phyloP scores from a whole-genome alignment of 1,139 yeast species.

The Blastobotrys raffinosifermentans region DNA sequence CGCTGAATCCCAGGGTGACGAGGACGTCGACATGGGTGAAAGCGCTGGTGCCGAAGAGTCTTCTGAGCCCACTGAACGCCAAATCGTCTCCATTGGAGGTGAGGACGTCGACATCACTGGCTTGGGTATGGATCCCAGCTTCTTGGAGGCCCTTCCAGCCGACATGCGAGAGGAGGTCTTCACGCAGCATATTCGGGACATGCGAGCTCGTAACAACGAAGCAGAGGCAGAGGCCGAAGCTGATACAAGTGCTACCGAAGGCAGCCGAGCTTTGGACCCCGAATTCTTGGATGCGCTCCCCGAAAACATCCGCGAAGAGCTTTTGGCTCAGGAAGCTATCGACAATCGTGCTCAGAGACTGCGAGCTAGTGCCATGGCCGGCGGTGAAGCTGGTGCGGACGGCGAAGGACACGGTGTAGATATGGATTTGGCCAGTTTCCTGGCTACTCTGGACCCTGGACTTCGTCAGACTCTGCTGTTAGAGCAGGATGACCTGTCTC shows the following conservation, averaged over 20 bases:
- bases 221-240: conserved; percentile 32
- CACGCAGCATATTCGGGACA: conserved; percentile 75
- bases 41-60: conserved; percentile 6
- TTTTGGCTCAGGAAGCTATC: conserved; percentile 55
- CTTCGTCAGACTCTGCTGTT: conserved; percentile 32
- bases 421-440: conserved; percentile 28
- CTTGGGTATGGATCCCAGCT: conserved; percentile 88
- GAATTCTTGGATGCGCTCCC: conserved; percentile 82
- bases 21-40: conserved; percentile 13
- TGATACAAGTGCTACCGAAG: conserved; percentile 1
- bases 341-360: conserved; percentile 13
- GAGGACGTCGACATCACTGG: conserved; percentile 80
- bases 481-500: conserved; percentile 33
- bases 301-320: conserved; percentile 63
- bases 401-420: conserved; percentile 19
- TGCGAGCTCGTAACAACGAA: conserved; percentile 34
- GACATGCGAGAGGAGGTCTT: conserved; percentile 91
- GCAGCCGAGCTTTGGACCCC: conserved; percentile 63
- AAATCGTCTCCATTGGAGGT: conserved; percentile 71
- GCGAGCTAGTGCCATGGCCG: conserved; percentile 27
- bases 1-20: conserved; percentile 18
- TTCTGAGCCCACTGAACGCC: conserved; percentile 37
- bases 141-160: conserved; percentile 84
- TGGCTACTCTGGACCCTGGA: conserved; percentile 34
- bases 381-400: conserved; percentile 29